These are phyloP conservation scores for Lotmaria passim DNA, from an alignment of 208 protist genomes.

Conservation along the genomic window DNA sequence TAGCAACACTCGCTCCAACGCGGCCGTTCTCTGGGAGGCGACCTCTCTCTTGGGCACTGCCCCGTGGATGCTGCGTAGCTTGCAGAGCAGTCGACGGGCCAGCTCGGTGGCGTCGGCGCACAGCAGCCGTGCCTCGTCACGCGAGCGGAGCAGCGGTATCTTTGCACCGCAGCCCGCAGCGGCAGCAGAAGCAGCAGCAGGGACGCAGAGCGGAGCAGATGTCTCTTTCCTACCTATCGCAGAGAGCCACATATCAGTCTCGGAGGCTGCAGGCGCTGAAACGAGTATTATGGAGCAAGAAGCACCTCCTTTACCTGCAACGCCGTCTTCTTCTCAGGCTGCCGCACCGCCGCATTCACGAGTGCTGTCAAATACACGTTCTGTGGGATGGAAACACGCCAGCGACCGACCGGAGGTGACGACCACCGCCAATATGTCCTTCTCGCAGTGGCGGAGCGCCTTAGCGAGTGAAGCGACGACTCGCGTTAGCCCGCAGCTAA, in stretches of 20 bases:
- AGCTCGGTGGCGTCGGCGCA: constrained; percentile 15
- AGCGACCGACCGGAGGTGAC: background rate
- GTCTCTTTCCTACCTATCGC: constrained; percentile 1
- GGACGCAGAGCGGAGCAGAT: background rate
- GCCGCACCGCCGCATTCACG: background rate
- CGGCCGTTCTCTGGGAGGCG: constrained; percentile 31
- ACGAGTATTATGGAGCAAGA: background rate
- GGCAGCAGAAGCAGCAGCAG: background rate
- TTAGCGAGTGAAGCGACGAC: background rate
- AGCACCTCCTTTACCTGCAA: too few relatives aligned
- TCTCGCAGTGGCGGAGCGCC: constrained; percentile 2
- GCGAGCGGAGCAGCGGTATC: constrained; percentile 10
- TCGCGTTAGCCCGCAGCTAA: constrained; percentile 4
- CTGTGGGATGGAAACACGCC: background rate
- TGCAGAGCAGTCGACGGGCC: constrained; percentile 15
- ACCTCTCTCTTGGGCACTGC: constrained; percentile 28
- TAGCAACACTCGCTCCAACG: background rate
- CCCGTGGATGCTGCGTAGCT: constrained; percentile 22
- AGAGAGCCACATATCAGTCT: background rate
- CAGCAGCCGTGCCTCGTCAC: constrained; percentile 25
- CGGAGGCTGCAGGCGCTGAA: background rate
- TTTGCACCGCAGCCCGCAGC: background rate
- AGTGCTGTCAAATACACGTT: background rate
- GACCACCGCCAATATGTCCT: background rate
- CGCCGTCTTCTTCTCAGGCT: background rate